Evolutionary conservation across 345 rosid species (phyloP).

Genomic region (Ceriops zippeliana): DNA sequence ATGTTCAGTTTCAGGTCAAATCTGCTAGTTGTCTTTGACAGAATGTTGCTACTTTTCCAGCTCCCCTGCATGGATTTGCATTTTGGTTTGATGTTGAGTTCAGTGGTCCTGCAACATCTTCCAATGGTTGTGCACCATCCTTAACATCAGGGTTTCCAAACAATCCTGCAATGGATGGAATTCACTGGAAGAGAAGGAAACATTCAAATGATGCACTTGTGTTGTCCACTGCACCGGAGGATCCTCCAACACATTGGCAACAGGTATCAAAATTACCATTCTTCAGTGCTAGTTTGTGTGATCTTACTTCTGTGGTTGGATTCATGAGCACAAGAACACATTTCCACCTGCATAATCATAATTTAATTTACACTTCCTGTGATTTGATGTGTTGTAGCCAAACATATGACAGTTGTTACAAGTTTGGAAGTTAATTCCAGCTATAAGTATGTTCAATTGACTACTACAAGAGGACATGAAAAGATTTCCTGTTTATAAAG

Average conservation of each 20-base stretch:
- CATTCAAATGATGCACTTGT: conserved; percentile 64
- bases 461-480: not conserved
- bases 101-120: conserved; percentile 42
- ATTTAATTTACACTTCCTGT: not conserved
- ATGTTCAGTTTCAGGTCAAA: not conserved
- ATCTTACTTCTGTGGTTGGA: not conserved
- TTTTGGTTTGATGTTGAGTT: conserved; percentile 99
- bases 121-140: conserved; percentile 29
- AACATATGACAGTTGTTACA: not conserved
- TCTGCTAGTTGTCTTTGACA: not conserved
- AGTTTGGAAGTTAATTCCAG: not conserved
- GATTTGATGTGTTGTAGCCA: not conserved
- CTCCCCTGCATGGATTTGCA: conserved; percentile 96
- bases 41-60: conserved; percentile 34
- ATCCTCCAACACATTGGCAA: conserved; percentile 95
- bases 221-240: conserved; percentile 92
- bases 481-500: not conserved
- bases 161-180: conserved; percentile 45
- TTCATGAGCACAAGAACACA: not conserved
- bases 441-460: not conserved
- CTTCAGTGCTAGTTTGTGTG: not conserved
- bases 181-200: conserved; percentile 58
- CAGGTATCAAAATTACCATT: conserved; percentile 47
- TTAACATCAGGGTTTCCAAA: conserved; percentile 32
- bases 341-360: not conserved